A percentile compares a stretch with the other conserved stretches of the same genome.
Evolutionary conservation across 306 rosid species (phyloP).

Genomic region (Psophocarpus tetragonolobus): DNA sequence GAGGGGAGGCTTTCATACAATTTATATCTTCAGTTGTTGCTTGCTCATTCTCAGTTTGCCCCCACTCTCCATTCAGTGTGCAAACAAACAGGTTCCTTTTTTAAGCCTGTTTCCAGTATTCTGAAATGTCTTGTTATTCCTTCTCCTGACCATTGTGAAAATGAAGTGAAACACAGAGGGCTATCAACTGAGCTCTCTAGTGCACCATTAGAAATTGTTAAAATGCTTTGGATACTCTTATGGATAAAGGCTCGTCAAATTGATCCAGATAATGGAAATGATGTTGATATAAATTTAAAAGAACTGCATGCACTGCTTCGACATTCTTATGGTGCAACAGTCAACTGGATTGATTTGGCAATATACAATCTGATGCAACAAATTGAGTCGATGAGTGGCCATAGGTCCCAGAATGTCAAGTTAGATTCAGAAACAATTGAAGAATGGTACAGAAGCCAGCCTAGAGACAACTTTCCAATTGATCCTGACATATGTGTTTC

Average conservation of each 20-base stretch:
- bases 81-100: conserved; percentile 58
- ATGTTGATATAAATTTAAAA: conserved; percentile 55
- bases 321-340: conserved; percentile 74
- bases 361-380: conserved; percentile 64
- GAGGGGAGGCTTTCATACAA: conserved; percentile 60
- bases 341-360: conserved; percentile 57
- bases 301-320: conserved; percentile 63
- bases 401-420: conserved; percentile 35
- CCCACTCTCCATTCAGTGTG: conserved; percentile 53
- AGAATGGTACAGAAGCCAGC: conserved; percentile 60
- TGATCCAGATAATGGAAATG: conserved; percentile 51
- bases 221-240: conserved; percentile 60
- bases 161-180: conserved; percentile 34
- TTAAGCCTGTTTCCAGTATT: conserved; percentile 73
- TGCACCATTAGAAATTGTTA: conserved; percentile 67
- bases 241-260: conserved; percentile 35
- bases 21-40: conserved; percentile 68
- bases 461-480: conserved; percentile 66
- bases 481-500: conserved; percentile 76
- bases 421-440: conserved; percentile 58
- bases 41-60: conserved; percentile 89
- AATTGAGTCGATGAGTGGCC: conserved; percentile 60
- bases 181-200: conserved; percentile 35
- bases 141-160: conserved; percentile 41
- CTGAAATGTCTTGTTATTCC: conserved; percentile 63